Conservation (phyloP, 2,329 filamentous ascomycete genomes). For the Fusarium odoratissimum region DNA sequence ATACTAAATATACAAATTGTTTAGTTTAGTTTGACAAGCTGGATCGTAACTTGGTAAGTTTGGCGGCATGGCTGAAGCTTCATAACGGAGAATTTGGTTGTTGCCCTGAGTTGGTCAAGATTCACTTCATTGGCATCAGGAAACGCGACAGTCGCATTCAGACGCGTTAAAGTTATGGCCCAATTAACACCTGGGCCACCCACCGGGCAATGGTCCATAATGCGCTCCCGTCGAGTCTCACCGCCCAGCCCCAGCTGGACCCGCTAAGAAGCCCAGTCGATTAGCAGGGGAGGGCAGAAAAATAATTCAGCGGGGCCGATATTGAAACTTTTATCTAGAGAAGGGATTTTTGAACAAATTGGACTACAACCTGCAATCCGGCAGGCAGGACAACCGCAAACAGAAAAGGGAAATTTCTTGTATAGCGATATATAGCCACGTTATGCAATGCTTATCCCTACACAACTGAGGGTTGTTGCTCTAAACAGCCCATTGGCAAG, state of each 20-base stretch:
- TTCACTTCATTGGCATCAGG: slow-evolving; percentile 18
- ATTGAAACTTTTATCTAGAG: slow-evolving; percentile 20
- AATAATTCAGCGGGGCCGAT: slow-evolving; percentile 38
- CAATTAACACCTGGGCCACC: slow-evolving; percentile 22
- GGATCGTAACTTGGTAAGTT: neutral
- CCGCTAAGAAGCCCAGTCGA: slow-evolving; percentile 10
- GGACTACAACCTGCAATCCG: neutral
- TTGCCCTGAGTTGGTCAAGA: neutral
- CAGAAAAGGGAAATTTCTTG: slow-evolving; percentile 1
- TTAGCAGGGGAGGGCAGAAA: slow-evolving; percentile 45
- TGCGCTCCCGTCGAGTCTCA: slow-evolving; percentile 25
- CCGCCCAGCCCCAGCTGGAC: slow-evolving; percentile 23
- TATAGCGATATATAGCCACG: slow-evolving; percentile 2
- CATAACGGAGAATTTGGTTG: slow-evolving; percentile 3
- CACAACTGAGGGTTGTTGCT: slow-evolving; percentile 38
- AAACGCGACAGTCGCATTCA: slow-evolving; percentile 37
- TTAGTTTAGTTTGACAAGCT: neutral
- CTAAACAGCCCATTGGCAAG: slow-evolving; percentile 32
- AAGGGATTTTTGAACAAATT: neutral
- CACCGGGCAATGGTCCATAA: neutral
- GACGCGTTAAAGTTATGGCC: slow-evolving; percentile 34
- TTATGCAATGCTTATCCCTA: slow-evolving; percentile 47
- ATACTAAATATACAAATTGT: neutral
- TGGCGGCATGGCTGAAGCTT: neutral
- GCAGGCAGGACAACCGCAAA: slow-evolving; percentile 2